These are phyloP conservation scores for Botrytis cinerea DNA, from an alignment of 2,329 filamentous ascomycete genomes.

Conservation along the genomic window DNA sequence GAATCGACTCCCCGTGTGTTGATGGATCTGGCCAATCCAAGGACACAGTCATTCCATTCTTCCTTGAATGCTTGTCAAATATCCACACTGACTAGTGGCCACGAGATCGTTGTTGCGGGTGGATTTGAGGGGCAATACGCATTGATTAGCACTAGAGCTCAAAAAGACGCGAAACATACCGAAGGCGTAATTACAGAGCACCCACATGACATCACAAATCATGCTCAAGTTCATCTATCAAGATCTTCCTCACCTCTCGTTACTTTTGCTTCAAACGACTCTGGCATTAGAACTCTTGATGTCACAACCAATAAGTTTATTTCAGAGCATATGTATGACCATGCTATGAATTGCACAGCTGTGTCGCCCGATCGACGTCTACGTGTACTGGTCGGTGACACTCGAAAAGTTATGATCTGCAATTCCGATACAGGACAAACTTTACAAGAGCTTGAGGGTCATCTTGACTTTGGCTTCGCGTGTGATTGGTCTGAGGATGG, in stretches of 20 bases:
- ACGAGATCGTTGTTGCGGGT: constrained; percentile 45
- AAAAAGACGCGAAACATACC: constrained; percentile 38
- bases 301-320: constrained; percentile 60
- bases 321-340: constrained; percentile 55
- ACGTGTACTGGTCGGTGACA: constrained; percentile 73
- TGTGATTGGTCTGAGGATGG: constrained; percentile 81
- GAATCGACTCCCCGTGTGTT: constrained; percentile 24
- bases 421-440: constrained; percentile 66
- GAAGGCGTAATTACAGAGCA: constrained; percentile 50
- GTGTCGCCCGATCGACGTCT: constrained; percentile 71
- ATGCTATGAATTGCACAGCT: constrained; percentile 71
- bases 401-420: constrained; percentile 63
- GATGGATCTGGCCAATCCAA: constrained; percentile 39
- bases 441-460: constrained; percentile 60
- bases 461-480: constrained; percentile 72
- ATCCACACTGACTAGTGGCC: constrained; percentile 41
- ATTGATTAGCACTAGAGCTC: constrained; percentile 41
- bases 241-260: constrained; percentile 57
- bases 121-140: constrained; percentile 46
- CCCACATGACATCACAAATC: constrained; percentile 64
- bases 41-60: constrained; percentile 33
- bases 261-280: constrained; percentile 65
- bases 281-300: constrained; percentile 59
- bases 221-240: constrained; percentile 58
- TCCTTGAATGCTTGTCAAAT: constrained; percentile 37